Evolutionary conservation across 2,329 filamentous ascomycete species (phyloP).

Genomic region (Penicillium sp.): DNA sequence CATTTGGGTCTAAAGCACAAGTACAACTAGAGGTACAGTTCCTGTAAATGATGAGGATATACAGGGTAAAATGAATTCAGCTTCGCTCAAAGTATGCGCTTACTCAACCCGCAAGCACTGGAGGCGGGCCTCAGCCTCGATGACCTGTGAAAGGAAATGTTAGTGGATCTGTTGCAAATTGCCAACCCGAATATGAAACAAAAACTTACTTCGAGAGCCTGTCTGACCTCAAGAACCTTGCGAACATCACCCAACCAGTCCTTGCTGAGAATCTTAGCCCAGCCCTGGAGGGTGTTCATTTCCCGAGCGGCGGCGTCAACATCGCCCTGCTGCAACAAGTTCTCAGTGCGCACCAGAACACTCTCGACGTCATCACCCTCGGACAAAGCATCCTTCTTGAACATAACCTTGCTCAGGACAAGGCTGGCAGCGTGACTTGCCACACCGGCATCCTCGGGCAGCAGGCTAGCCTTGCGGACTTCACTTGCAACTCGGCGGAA

Average conservation of each 20-base stretch:
- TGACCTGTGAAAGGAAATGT: conserved; percentile 57
- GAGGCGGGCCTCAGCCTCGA: conserved; percentile 83
- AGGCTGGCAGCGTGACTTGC: conserved; percentile 90
- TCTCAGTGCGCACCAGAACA: conserved; percentile 84
- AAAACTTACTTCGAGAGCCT: conserved; percentile 83
- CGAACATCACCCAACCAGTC: conserved; percentile 92
- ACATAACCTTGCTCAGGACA: conserved; percentile 88
- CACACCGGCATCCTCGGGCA: conserved; percentile 91
- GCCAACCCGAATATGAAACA: not conserved
- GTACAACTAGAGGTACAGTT: conserved; percentile 42
- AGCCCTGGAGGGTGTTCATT: conserved; percentile 89
- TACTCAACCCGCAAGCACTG: conserved; percentile 83
- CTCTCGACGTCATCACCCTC: conserved; percentile 90
- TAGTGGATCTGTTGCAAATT: conserved; percentile 4
- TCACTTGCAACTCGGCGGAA: conserved; percentile 91
- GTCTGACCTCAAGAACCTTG: conserved; percentile 89
- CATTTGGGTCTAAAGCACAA: conserved; percentile 38
- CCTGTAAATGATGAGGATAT: conserved; percentile 32
- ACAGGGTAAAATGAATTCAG: conserved; percentile 29
- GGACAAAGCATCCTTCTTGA: conserved; percentile 86
- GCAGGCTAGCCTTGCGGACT: conserved; percentile 87
- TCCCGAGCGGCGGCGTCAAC: conserved; percentile 87
- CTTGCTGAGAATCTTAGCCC: conserved; percentile 90
- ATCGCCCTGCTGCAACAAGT: conserved; percentile 85
- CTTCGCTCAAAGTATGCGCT: conserved; percentile 28